A percentile compares a stretch with the other conserved stretches of the same genome.
Conservation (phyloP, 176 grass and related monocot species). For the Cocos nucifera region DNA sequence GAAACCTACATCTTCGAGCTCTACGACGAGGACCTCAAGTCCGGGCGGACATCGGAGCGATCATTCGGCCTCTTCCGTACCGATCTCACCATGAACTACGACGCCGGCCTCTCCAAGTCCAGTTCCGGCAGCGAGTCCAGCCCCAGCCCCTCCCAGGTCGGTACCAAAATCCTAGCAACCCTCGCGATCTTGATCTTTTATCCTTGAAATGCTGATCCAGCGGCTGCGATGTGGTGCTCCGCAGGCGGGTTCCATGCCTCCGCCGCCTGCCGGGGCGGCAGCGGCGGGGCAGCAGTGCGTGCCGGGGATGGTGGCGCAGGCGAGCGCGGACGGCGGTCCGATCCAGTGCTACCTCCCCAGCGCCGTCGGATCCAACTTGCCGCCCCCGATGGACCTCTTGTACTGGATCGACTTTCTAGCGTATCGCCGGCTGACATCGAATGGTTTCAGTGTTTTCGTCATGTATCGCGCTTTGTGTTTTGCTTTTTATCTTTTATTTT, state of each 20-base stretch:
- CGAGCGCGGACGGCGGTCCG: conserved; percentile 21
- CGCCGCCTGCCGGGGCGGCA: conserved; percentile 5
- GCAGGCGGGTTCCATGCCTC: conserved; percentile 8
- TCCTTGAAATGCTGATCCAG: too few species aligned
- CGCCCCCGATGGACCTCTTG: too few species aligned
- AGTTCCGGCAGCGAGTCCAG: conserved; percentile 15
- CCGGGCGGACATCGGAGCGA: conserved; percentile 61
- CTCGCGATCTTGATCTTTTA: too few species aligned
- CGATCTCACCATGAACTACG: conserved; percentile 72
- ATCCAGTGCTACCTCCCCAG: conserved; percentile 30
- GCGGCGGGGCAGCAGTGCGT: conserved; percentile 23
- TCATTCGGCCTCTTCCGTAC: conserved; percentile 75
- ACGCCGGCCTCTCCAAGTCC: conserved; percentile 47
- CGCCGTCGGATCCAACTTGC: conserved; percentile 5
- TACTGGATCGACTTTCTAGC: too few species aligned
- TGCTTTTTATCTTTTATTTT: too few species aligned
- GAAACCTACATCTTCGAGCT: conserved; percentile 95
- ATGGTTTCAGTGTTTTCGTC: too few species aligned
- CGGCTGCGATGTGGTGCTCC: not conserved
- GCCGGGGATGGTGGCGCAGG: conserved; percentile 30
- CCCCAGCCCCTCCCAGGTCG: conserved; percentile 21
- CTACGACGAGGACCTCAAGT: conserved; percentile 99
- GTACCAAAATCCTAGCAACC: too few species aligned
- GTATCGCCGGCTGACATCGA: too few species aligned
- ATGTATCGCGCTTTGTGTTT: too few species aligned